A percentile compares a stretch with the other conserved stretches of the same genome.
Evolutionary conservation across 768 basidiomycete species (phyloP).

Genomic region (Rhizopogon sp.): DNA sequence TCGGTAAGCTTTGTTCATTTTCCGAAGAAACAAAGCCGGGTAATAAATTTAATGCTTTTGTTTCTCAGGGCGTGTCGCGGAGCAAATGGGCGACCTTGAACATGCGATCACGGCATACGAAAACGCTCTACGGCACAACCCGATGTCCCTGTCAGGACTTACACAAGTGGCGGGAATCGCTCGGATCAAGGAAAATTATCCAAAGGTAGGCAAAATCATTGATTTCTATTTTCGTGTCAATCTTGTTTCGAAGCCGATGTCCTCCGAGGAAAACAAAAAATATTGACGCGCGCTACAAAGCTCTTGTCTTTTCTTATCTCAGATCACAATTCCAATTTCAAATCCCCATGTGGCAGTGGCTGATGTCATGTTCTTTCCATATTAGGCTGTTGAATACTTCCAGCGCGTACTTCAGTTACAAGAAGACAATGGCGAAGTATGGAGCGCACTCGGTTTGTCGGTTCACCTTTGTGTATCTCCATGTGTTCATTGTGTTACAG

Average conservation of each 20-base stretch:
- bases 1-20: slow-evolving; percentile 47
- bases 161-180: slow-evolving; percentile 95
- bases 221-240: slow-evolving; percentile 22
- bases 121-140: slow-evolving; percentile 92
- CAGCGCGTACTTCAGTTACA: slow-evolving; percentile 86
- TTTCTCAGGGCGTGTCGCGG: slow-evolving; percentile 82
- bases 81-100: slow-evolving; percentile 92
- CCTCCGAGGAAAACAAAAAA: slow-evolving; percentile 18
- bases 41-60: slow-evolving; percentile 12
- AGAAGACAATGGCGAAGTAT: slow-evolving; percentile 97
- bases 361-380: slow-evolving; percentile 25
- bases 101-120: slow-evolving; percentile 93
- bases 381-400: slow-evolving; percentile 93
- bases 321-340: slow-evolving; percentile 13
- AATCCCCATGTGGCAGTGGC: slow-evolving; percentile 25
- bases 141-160: slow-evolving; percentile 83
- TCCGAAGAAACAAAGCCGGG: not conserved
- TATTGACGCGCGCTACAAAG: not conserved
- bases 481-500: slow-evolving; percentile 32
- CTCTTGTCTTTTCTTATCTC: slow-evolving; percentile 9
- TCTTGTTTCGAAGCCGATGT: slow-evolving; percentile 19
- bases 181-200: slow-evolving; percentile 96
- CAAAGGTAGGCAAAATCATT: slow-evolving; percentile 56
- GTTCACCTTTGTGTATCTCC: slow-evolving; percentile 13
- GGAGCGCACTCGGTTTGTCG: slow-evolving; percentile 84